Conservation (phyloP, 2,329 filamentous ascomycete genomes). For the Fusarium fracticaudum region DNA sequence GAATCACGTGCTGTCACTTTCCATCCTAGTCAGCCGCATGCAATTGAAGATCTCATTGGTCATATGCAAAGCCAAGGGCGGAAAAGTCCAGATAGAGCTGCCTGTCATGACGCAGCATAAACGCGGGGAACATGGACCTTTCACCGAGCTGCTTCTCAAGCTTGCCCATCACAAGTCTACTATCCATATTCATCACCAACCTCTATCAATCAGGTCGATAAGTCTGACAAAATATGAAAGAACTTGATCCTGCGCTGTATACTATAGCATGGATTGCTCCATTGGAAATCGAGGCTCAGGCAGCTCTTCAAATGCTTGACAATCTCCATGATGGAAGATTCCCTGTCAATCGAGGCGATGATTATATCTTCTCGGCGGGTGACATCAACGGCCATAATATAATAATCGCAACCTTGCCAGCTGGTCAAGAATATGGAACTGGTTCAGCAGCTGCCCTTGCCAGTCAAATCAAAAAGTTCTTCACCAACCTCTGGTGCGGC, state of each 20-base stretch:
- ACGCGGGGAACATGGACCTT: background rate
- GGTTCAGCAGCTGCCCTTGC: constrained; percentile 48
- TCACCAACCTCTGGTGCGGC: constrained; percentile 50
- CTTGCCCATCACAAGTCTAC: background rate
- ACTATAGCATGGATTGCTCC: constrained; percentile 52
- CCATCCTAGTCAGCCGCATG: background rate
- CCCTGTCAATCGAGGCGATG: constrained; percentile 43
- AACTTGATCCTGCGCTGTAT: constrained; percentile 38
- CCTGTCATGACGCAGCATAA: too few species aligned
- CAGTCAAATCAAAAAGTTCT: constrained; percentile 47
- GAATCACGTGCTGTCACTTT: too few species aligned
- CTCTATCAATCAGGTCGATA: background rate
- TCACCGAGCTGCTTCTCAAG: background rate
- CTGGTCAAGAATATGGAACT: constrained; percentile 47
- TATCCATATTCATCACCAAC: background rate
- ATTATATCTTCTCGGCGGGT: constrained; percentile 51
- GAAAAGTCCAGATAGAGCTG: too few species aligned
- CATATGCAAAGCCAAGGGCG: background rate
- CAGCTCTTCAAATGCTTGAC: constrained; percentile 49
- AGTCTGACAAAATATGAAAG: background rate
- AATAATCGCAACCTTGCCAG: constrained; percentile 48
- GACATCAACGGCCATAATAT: constrained; percentile 50
- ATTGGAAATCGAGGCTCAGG: constrained; percentile 49
- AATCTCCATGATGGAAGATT: constrained; percentile 47
- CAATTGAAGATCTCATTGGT: background rate